phyloP scores from a whole-genome alignment of 1,284 basidiomycete genomes.

The Melanopsichium pennsylvanicum region DNA sequence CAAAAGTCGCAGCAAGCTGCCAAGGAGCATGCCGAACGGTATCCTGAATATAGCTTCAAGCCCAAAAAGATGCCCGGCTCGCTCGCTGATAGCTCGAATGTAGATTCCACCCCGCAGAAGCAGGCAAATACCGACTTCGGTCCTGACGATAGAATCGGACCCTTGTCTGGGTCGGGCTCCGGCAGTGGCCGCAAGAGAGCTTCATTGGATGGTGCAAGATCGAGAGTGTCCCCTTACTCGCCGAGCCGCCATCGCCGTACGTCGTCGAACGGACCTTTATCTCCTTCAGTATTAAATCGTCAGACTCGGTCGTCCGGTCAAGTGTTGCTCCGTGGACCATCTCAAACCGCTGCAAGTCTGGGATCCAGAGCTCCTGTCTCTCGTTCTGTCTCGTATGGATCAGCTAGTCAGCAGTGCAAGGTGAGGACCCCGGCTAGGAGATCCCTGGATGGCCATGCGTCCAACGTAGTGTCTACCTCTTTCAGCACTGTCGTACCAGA shows the following conservation, averaged over 20 bases:
- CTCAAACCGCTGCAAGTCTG: too few relatives aligned
- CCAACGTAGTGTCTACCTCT: not conserved
- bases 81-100: too few relatives aligned
- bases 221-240: slow-evolving; percentile 20
- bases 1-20: slow-evolving; percentile 28
- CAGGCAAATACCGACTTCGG: slow-evolving; percentile 14
- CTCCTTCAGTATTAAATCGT: slow-evolving; percentile 8
- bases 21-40: slow-evolving; percentile 17
- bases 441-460: slow-evolving; percentile 10
- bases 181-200: slow-evolving; percentile 32
- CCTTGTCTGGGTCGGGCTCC: slow-evolving; percentile 31
- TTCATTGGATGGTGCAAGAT: slow-evolving; percentile 25
- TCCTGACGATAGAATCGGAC: slow-evolving; percentile 16
- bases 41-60: slow-evolving; percentile 35
- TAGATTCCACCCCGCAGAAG: slow-evolving; percentile 16
- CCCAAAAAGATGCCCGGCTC: too few relatives aligned
- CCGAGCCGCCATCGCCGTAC: slow-evolving; percentile 12
- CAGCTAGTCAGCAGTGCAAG: not conserved
- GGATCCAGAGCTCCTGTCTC: not conserved
- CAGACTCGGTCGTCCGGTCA: not conserved
- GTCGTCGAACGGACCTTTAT: slow-evolving; percentile 9
- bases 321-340: slow-evolving; percentile 1
- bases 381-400: slow-evolving; percentile 8
- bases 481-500: slow-evolving; percentile 31
- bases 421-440: slow-evolving; percentile 2